Evolutionary conservation across 139 green algal genomes (phyloP).

Genomic region (Haematococcus lacustris): DNA sequence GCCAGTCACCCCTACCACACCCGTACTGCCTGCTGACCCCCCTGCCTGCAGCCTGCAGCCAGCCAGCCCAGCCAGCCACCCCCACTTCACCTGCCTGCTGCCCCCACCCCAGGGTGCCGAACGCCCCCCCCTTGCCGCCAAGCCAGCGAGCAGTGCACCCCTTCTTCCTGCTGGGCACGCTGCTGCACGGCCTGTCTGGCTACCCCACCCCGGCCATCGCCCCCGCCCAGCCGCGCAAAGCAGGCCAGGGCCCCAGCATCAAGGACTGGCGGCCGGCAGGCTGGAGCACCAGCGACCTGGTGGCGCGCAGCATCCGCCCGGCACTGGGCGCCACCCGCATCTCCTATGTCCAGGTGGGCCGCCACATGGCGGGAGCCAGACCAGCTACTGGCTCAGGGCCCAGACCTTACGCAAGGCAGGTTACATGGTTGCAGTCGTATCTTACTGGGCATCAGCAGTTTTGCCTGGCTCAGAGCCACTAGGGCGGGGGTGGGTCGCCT

Average conservation of each 20-base stretch:
- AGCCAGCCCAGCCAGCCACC: too few relatives aligned
- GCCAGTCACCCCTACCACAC: background rate
- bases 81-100: background rate
- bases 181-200: slow-evolving; percentile 5
- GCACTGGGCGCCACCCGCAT: slow-evolving; percentile 2
- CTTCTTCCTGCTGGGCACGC: slow-evolving; percentile 7
- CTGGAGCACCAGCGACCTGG: background rate
- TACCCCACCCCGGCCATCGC: background rate
- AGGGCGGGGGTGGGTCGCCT: too few relatives aligned
- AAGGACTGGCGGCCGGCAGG: too few relatives aligned
- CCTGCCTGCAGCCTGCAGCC: too few relatives aligned
- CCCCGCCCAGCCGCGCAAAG: background rate
- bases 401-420: too few relatives aligned
- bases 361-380: too few relatives aligned
- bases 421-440: too few relatives aligned
- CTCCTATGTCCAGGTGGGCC: background rate
- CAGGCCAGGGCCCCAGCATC: background rate
- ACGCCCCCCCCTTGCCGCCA: slow-evolving; percentile 1
- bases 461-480: too few relatives aligned
- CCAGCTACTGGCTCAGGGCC: too few relatives aligned
- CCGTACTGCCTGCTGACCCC: slow-evolving; percentile 1
- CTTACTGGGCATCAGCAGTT: too few relatives aligned
- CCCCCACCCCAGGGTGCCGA: slow-evolving; percentile 2
- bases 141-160: slow-evolving; percentile 4
- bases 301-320: background rate